These are phyloP conservation scores for Hypericum androsaemum DNA, from an alignment of 345 rosid species.

Conservation along the genomic window DNA sequence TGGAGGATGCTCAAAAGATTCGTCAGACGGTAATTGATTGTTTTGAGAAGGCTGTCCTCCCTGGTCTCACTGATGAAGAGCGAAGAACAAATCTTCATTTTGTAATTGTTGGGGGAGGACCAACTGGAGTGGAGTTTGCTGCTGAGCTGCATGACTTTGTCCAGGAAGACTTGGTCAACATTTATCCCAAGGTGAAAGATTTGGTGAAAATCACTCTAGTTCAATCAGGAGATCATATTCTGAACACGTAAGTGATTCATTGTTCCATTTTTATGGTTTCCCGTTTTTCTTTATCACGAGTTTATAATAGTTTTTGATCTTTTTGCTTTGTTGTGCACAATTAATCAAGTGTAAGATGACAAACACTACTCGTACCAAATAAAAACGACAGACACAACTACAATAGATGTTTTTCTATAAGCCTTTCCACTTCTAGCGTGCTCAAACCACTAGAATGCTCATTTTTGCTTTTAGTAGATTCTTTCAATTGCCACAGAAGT, in stretches of 20 bases:
- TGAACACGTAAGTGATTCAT: constrained; percentile 50
- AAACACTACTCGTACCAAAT: no score
- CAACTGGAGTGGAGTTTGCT: constrained; percentile 98
- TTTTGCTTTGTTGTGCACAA: no score
- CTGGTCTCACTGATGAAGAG: constrained; percentile 74
- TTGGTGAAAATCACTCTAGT: constrained; percentile 60
- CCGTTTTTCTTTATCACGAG: no score
- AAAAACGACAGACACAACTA: no score
- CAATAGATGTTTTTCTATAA: no score
- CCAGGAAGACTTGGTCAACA: constrained; percentile 52
- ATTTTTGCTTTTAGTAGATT: no score
- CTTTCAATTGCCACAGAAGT: no score
- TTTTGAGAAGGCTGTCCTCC: constrained; percentile 84
- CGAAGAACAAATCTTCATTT: constrained; percentile 72
- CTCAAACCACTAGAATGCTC: no score
- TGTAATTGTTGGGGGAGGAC: constrained; percentile 95
- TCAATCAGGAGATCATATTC: constrained; percentile 94
- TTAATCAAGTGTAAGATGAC: no score
- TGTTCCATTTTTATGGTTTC: no score
- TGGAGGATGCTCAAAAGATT: constrained; percentile 91
- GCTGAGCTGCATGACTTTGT: constrained; percentile 93
- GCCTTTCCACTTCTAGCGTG: no score
- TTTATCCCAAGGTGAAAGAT: constrained; percentile 69
- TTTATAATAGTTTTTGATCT: no score
- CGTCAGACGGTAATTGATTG: constrained; percentile 77